Evolutionary conservation across 1,139 yeast species (phyloP), one percentile per base, ranked within the genome.

Genomic region (Scheffersomyces titani): DNA sequence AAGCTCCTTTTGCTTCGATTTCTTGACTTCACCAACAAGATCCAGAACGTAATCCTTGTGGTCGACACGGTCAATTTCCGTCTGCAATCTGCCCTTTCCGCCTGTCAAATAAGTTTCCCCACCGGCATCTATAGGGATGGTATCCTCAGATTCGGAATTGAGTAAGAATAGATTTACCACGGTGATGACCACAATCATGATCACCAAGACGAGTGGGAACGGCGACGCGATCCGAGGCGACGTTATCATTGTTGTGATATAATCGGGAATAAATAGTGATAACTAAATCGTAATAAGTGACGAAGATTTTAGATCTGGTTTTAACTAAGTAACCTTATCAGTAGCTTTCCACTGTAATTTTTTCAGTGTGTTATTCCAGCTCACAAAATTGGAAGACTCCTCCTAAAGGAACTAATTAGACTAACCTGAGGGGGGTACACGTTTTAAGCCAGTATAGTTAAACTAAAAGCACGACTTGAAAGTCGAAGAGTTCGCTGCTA

Each of bases 1-100:
- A 20, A 69, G 55, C 50, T 68, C 70, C 36, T 56, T 55, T 36
- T 65, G 54, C 52, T 69, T 66, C 45, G 62, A 57, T n/a, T 50
- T 19, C 50, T 56, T 57, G 52, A 67, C 45, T 21, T 66, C 69
- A 1, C 55, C 54, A 45, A 55, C 45, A n/a, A 63, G 52, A 24
- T 52, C 52, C 18, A 48, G 54, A 19, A 54, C 49, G 55, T 54
- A 59, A 50, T 59, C 62, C n/a, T 56, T 52, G 21, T 47, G 40
- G 49, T 62, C 60, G 52, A 63, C 47, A 19, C 51, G 18, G 53
- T 59, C 56, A 47, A 59, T 36, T 13, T 57, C 55, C 19, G 51
- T 18, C 46, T 57, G 61, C 6, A 46, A 22, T 46, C 49, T 46
- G 22, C 24, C 22, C 49, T 46, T 46, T 46, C 49, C 49, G 20